These are phyloP conservation scores for Tulasnella sp. DNA, from an alignment of 768 basidiomycete species.

Conservation along the genomic window DNA sequence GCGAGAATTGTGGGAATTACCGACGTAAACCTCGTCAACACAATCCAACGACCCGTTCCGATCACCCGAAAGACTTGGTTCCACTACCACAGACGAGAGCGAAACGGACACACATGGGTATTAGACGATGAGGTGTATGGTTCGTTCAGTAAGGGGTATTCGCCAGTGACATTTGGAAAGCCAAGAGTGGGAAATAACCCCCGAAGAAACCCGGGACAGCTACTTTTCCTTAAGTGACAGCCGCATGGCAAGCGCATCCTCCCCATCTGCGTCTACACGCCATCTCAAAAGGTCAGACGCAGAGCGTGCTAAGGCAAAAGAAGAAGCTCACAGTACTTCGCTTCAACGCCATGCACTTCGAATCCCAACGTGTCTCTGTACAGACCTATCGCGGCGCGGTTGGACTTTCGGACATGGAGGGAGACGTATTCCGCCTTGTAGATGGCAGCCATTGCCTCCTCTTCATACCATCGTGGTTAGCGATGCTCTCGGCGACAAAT, in stretches of 20 bases:
- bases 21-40: constrained; percentile 2
- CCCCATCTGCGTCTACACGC: constrained; percentile 80
- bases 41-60: neutral
- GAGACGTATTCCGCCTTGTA: constrained; percentile 82
- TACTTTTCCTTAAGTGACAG: constrained; percentile 45
- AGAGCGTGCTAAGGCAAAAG: neutral
- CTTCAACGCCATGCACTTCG: constrained; percentile 76
- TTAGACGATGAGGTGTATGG: neutral
- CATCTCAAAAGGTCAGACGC: neutral
- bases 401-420: constrained; percentile 91
- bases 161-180: neutral
- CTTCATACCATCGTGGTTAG: constrained; percentile 40
- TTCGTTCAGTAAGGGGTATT: neutral
- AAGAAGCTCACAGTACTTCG: constrained; percentile 74
- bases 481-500: neutral
- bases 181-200: neutral
- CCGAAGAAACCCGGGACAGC: neutral
- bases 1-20: neutral
- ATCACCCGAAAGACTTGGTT: neutral
- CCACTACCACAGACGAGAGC: neutral
- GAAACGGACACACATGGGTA: neutral
- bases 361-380: constrained; percentile 91
- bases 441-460: constrained; percentile 86
- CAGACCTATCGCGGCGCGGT: constrained; percentile 81
- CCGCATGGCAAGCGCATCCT: constrained; percentile 91